These are phyloP conservation scores for Iris macrosiphon DNA, from an alignment of 106 monocot genomes.

Conservation along the genomic window DNA sequence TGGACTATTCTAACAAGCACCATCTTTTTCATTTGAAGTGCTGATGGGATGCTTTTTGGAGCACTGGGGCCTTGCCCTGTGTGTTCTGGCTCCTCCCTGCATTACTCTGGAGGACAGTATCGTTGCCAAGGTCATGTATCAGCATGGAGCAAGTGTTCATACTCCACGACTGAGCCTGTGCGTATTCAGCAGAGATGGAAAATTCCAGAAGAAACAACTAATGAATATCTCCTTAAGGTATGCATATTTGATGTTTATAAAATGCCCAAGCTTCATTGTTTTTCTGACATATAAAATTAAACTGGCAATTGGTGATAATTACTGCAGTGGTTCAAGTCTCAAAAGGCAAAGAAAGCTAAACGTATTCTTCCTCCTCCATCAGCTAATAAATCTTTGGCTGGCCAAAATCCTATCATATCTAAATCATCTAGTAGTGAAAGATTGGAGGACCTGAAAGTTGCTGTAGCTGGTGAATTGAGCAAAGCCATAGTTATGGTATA, in stretches of 20 bases:
- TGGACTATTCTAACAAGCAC: neutral
- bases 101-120: conserved; percentile 65
- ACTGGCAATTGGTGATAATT: conserved; percentile 3
- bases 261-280: neutral
- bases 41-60: conserved; percentile 98
- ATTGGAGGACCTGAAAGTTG: conserved; percentile 65
- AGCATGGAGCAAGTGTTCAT: conserved; percentile 96
- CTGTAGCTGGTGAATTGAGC: conserved; percentile 41
- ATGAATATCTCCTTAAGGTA: conserved; percentile 80
- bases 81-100: conserved; percentile 74
- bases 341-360: conserved; percentile 58
- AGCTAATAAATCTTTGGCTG: conserved; percentile 26
- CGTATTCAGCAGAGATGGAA: conserved; percentile 82
- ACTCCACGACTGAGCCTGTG: conserved; percentile 55
- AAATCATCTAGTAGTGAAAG: conserved; percentile 28
- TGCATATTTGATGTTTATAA: neutral
- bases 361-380: conserved; percentile 67
- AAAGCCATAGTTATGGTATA: conserved; percentile 36
- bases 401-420: conserved; percentile 10
- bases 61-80: conserved; percentile 69
- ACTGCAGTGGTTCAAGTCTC: conserved; percentile 93
- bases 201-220: conserved; percentile 63
- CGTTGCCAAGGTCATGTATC: conserved; percentile 82
- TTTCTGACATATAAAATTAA: neutral
- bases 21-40: conserved; percentile 38